Evolutionary conservation across 2,329 filamentous ascomycete species (phyloP).

Genomic region (Emydomyces testavorans): DNA sequence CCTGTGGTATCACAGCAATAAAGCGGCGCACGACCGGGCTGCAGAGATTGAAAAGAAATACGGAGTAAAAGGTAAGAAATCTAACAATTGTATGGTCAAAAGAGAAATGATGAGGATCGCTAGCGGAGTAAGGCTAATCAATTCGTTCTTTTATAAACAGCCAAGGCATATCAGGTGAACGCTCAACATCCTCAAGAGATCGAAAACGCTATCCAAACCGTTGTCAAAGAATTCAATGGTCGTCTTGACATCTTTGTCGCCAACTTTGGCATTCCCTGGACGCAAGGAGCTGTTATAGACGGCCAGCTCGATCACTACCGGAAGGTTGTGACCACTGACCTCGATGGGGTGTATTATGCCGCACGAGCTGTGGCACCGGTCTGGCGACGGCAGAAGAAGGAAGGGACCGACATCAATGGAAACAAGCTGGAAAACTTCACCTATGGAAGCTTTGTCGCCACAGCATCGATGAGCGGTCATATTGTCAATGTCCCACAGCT

Average conservation of each 20-base stretch:
- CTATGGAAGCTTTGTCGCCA: slow-evolving; percentile 63
- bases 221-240: slow-evolving; percentile 55
- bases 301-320: slow-evolving; percentile 53
- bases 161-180: slow-evolving; percentile 41
- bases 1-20: slow-evolving; percentile 61
- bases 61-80: slow-evolving; percentile 49
- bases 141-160: slow-evolving; percentile 19
- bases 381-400: slow-evolving; percentile 58
- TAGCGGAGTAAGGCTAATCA: background rate
- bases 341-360: slow-evolving; percentile 69
- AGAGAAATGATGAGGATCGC: background rate
- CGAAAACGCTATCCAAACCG: slow-evolving; percentile 32
- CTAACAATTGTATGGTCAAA: too few species aligned
- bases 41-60: slow-evolving; percentile 53
- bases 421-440: slow-evolving; percentile 49
- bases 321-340: slow-evolving; percentile 57
- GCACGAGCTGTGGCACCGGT: slow-evolving; percentile 57
- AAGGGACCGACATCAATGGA: slow-evolving; percentile 53
- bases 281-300: slow-evolving; percentile 55
- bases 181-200: slow-evolving; percentile 35
- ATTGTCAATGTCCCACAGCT: slow-evolving; percentile 67
- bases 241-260: slow-evolving; percentile 68
- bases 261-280: slow-evolving; percentile 67
- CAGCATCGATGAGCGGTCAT: slow-evolving; percentile 66
- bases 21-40: slow-evolving; percentile 50